Evolutionary conservation across 2,329 filamentous ascomycete genomes (phyloP).

Genomic region (Botryotinia narcissicola): DNA sequence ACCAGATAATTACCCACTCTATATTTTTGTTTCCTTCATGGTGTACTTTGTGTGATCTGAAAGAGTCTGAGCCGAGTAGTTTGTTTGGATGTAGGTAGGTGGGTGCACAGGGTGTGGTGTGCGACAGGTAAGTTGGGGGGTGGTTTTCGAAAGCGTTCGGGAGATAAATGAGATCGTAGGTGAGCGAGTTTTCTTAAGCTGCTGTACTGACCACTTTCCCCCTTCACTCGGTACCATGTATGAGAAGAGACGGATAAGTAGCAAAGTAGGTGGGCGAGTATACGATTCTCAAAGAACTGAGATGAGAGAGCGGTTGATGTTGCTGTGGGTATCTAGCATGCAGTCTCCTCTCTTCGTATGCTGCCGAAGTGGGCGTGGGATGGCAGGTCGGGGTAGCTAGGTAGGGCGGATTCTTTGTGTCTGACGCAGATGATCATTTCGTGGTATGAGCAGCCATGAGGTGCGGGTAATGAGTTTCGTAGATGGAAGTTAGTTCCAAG

Average conservation of each 20-base stretch:
- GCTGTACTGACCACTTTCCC: background rate
- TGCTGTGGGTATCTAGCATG: background rate
- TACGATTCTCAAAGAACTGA: background rate
- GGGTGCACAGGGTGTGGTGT: background rate
- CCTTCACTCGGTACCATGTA: background rate
- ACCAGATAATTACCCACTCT: slow-evolving; percentile 41
- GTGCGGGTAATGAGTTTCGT: background rate
- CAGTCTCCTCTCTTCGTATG: background rate
- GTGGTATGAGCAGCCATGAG: background rate
- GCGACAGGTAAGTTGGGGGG: background rate
- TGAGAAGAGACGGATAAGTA: background rate
- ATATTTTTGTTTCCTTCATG: slow-evolving; percentile 22
- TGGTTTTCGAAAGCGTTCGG: background rate
- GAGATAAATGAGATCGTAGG: background rate
- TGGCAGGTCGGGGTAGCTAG: background rate
- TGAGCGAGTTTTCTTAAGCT: background rate
- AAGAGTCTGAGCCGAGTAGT: background rate
- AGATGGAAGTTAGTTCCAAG: background rate
- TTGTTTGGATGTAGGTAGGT: background rate
- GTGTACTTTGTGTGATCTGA: background rate
- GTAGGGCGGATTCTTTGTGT: background rate
- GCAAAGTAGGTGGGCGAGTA: background rate
- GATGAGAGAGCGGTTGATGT: background rate
- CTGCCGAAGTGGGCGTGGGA: background rate
- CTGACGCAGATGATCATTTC: background rate